Percentiles rank a stretch among this genome's conserved stretches.
phyloP scores from a whole-genome alignment of 2,329 filamentous ascomycete genomes.

The Westerdykella aurantiaca region DNA sequence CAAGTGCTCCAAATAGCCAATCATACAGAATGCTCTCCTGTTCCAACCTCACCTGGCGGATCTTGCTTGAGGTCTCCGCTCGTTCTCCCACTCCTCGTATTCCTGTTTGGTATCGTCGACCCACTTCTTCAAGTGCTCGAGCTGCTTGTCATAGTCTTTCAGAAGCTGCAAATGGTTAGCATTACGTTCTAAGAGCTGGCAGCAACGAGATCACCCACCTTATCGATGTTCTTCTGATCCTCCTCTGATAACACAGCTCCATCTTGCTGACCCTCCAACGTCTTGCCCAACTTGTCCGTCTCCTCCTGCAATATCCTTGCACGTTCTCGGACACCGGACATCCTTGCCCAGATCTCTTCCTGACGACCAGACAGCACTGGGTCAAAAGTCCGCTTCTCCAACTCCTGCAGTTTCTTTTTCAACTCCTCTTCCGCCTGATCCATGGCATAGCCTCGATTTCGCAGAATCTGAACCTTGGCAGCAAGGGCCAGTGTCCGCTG shows the following conservation, averaged over 20 bases:
- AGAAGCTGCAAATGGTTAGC: conserved; percentile 53
- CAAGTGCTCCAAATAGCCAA: too few species aligned
- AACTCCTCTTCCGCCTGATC: conserved; percentile 74
- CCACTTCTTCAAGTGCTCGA: conserved; percentile 66
- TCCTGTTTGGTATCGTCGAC: conserved; percentile 54
- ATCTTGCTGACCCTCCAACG: conserved; percentile 43
- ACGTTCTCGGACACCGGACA: conserved; percentile 68
- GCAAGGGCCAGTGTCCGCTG: conserved; percentile 69
- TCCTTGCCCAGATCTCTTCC: conserved; percentile 79
- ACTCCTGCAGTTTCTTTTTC: conserved; percentile 61
- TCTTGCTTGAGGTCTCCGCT: conserved; percentile 17
- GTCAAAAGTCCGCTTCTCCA: conserved; percentile 67
- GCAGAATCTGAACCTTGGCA: conserved; percentile 71
- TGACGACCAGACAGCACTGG: conserved; percentile 68
- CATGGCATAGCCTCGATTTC: conserved; percentile 75
- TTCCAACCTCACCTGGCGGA: conserved; percentile 13
- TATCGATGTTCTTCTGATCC: conserved; percentile 65
- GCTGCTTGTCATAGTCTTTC: conserved; percentile 75
- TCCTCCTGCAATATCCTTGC: conserved; percentile 68
- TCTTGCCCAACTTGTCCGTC: conserved; percentile 59
- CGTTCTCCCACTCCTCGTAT: conserved; percentile 50
- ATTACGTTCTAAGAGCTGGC: neutral
- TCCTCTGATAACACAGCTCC: conserved; percentile 58
- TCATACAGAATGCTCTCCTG: too few species aligned
- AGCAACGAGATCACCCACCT: conserved; percentile 49